These are phyloP conservation scores for Corchorus capsularis DNA, from an alignment of 345 rosid species.

Conservation along the genomic window DNA sequence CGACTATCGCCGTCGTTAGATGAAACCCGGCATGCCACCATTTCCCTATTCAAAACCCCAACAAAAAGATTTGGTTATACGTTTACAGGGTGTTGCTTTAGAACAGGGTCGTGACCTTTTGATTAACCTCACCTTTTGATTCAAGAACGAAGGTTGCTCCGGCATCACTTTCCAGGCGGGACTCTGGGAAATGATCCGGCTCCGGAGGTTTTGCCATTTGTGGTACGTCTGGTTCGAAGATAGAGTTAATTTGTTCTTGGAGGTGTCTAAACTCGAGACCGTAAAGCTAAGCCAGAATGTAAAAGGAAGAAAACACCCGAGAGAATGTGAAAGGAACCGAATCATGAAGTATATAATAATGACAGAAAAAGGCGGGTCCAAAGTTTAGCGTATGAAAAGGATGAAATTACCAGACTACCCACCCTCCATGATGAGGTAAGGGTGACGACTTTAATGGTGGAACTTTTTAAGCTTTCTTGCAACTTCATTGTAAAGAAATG, in stretches of 20 bases:
- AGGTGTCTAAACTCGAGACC: background rate
- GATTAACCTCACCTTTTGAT: constrained; percentile 56
- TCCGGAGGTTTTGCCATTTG: constrained; percentile 56
- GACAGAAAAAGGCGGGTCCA: no score
- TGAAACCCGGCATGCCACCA: constrained; percentile 99
- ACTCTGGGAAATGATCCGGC: constrained; percentile 34
- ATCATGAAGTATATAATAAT: no score
- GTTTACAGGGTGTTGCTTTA: background rate
- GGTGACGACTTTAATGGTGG: no score
- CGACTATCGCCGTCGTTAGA: constrained; percentile 97
- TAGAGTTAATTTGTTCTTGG: background rate
- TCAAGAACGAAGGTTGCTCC: constrained; percentile 93
- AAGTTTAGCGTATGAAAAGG: no score
- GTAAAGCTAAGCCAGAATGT: background rate
- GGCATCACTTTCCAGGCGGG: constrained; percentile 57
- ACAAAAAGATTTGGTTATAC: background rate
- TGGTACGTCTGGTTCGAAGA: background rate
- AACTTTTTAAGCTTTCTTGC: no score
- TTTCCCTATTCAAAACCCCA: constrained; percentile 45
- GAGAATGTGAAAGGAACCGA: no score
- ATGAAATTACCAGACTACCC: no score
- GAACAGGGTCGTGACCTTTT: background rate
- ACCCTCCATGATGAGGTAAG: no score
- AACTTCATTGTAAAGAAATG: no score
- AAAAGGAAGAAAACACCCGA: background rate